Conservation (phyloP, 1,284 basidiomycete genomes). For the Moesziomyces sp. region DNA sequence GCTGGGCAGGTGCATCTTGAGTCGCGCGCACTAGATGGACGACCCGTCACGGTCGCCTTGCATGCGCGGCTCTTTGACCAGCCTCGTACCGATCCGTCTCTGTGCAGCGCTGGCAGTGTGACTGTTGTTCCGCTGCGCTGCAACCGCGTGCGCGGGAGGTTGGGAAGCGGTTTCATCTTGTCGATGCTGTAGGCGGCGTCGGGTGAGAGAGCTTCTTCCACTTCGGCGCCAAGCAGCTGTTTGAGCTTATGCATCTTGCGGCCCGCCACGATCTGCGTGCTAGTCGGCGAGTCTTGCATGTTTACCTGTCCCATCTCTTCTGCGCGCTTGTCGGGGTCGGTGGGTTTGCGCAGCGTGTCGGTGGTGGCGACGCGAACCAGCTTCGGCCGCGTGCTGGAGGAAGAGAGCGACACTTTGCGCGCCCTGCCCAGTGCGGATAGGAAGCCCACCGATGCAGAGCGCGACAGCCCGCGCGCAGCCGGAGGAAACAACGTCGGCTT, state of each 20-base stretch:
- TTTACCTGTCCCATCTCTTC: neutral
- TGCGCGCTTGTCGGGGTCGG: too few relatives aligned
- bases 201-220: slow-evolving; percentile 3
- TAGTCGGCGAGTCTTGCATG: slow-evolving; percentile 13
- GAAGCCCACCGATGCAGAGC: neutral
- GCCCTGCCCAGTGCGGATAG: too few relatives aligned
- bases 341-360: too few relatives aligned
- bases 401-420: too few relatives aligned
- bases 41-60: neutral
- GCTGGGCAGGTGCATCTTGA: neutral
- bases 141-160: neutral
- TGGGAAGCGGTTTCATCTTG: slow-evolving; percentile 19
- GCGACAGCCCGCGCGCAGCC: neutral
- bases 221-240: slow-evolving; percentile 33
- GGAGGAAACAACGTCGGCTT: neutral
- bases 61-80: slow-evolving; percentile 12
- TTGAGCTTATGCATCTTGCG: slow-evolving; percentile 38
- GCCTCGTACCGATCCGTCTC: neutral
- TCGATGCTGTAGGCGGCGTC: neutral
- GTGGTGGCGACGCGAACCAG: too few relatives aligned
- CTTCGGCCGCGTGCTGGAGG: too few relatives aligned
- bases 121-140: slow-evolving; percentile 13
- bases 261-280: slow-evolving; percentile 30
- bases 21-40: neutral
- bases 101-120: neutral